Evolutionary conservation across 208 protist genomes (phyloP).

Genomic region (Leishmania major): DNA sequence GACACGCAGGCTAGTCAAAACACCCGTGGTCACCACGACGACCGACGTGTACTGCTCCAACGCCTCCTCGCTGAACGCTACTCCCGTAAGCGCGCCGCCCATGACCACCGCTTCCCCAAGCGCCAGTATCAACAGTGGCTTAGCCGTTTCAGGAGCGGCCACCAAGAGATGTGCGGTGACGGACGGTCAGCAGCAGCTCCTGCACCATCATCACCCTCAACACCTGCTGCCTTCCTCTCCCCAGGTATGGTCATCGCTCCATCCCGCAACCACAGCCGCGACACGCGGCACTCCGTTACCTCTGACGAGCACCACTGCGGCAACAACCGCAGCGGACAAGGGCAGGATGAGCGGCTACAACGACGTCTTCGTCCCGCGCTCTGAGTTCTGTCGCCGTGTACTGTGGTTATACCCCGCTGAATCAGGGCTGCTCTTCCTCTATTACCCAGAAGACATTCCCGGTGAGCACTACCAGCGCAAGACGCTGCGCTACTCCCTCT

Average conservation of each 20-base stretch:
- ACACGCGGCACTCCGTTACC: neutral
- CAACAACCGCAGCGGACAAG: constrained; percentile 8
- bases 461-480: constrained; percentile 84
- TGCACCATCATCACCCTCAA: neutral
- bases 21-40: neutral
- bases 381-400: constrained; percentile 80
- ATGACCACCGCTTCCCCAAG: neutral
- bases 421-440: constrained; percentile 71
- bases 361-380: constrained; percentile 81
- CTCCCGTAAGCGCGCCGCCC: constrained; percentile 12
- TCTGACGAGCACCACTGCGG: neutral
- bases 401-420: constrained; percentile 74
- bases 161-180: neutral
- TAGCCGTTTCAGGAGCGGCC: neutral
- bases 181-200: neutral
- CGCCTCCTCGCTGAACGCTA: constrained; percentile 11
- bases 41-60: constrained; percentile 2
- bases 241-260: neutral
- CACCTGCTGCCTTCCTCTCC: neutral
- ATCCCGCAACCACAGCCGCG: neutral
- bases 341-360: constrained; percentile 45
- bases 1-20: neutral
- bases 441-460: constrained; percentile 84
- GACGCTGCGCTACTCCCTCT: constrained; percentile 83
- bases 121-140: neutral